Conservation (phyloP, 176 grass and related monocot genomes). For the Eleusine indica region DNA sequence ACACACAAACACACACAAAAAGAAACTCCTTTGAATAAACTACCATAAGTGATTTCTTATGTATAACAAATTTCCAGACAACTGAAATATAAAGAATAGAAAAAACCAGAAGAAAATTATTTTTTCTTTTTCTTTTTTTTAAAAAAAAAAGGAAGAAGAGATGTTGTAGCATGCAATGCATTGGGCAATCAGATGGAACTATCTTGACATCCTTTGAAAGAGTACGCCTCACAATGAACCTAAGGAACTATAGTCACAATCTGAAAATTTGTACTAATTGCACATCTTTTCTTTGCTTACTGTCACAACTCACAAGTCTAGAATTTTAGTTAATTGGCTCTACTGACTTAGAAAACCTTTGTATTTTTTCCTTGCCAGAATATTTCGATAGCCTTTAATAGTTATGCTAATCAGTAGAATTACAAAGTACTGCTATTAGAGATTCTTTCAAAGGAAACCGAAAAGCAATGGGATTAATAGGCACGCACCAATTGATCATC, state of each 20-base stretch:
- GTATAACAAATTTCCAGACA: neutral
- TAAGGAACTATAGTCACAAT: neutral
- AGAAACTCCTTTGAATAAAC: neutral
- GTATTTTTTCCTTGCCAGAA: neutral
- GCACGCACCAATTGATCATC: conserved; percentile 45
- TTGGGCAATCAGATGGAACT: neutral
- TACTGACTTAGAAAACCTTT: neutral
- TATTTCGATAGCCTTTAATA: neutral
- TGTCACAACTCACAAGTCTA: neutral
- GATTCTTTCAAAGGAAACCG: neutral
- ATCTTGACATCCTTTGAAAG: conserved; percentile 8
- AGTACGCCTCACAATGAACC: neutral
- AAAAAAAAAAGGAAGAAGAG: neutral
- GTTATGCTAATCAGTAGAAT: neutral
- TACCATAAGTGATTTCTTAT: neutral
- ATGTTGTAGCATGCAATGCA: neutral
- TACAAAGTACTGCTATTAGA: neutral
- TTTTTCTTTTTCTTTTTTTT: neutral
- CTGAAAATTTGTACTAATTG: neutral
- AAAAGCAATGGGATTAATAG: neutral
- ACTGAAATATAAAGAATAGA: neutral
- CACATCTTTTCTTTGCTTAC: neutral
- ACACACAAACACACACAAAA: neutral
- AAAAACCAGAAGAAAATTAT: neutral
- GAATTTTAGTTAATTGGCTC: conserved; percentile 5